Conservation (phyloP, 164 flowering plant species). For the Nymphaea thermarum region DNA sequence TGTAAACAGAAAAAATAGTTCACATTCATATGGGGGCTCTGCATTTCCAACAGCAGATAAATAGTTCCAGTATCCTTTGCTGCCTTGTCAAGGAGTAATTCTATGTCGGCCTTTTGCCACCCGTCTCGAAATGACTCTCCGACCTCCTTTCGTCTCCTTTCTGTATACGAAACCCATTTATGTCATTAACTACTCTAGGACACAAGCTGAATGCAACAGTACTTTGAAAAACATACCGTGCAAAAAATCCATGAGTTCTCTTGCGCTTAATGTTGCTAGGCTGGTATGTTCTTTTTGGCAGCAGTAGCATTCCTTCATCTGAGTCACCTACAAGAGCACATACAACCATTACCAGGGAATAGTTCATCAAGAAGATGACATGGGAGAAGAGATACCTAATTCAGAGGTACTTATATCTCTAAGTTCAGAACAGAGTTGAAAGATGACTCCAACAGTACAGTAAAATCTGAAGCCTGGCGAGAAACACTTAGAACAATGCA, state of each 20-base stretch:
- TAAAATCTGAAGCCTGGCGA: too few species aligned
- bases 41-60: background rate
- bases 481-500: too few species aligned
- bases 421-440: too few species aligned
- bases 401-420: too few species aligned
- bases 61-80: too few species aligned
- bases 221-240: slow-evolving; percentile 34
- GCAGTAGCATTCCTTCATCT: slow-evolving; percentile 24
- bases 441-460: too few species aligned
- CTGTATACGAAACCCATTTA: slow-evolving; percentile 3
- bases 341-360: too few species aligned
- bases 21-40: background rate
- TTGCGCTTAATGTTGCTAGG: slow-evolving; percentile 70
- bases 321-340: background rate
- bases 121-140: slow-evolving; percentile 12
- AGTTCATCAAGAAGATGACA: too few species aligned
- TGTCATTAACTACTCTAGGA: background rate
- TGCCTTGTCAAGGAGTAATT: background rate
- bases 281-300: slow-evolving; percentile 69
- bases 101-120: slow-evolving; percentile 11
- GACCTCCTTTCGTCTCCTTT: slow-evolving; percentile 14
- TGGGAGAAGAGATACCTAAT: too few species aligned
- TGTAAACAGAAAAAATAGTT: background rate
- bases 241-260: slow-evolving; percentile 71
- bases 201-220: background rate